These are phyloP conservation scores for Lathyrus tuberosus DNA, from an alignment of 306 rosid species.

Conservation along the genomic window DNA sequence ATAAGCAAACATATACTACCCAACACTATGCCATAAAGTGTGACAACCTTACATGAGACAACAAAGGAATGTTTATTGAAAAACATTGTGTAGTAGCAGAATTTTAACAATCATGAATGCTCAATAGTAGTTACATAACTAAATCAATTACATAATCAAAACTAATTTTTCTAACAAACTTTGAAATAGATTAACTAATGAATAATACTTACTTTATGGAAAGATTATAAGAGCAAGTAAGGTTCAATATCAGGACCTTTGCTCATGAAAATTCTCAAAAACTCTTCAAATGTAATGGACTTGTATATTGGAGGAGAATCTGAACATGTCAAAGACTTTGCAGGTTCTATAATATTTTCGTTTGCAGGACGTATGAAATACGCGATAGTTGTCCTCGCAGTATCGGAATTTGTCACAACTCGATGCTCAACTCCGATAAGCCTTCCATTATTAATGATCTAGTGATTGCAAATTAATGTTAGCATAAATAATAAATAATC, in stretches of 20 bases:
- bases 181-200: too few relatives aligned
- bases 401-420: conserved; percentile 57
- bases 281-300: conserved; percentile 50
- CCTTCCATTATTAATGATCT: conserved; percentile 68
- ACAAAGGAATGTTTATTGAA: too few relatives aligned
- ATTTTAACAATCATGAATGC: too few relatives aligned
- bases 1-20: too few relatives aligned
- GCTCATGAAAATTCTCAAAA: conserved; percentile 39
- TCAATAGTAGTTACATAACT: too few relatives aligned
- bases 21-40: too few relatives aligned
- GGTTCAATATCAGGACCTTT: conserved; percentile 40
- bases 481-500: background rate
- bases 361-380: conserved; percentile 59
- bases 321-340: conserved; percentile 44
- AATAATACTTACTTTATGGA: background rate
- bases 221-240: conserved; percentile 21
- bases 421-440: conserved; percentile 65
- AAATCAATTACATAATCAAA: too few relatives aligned
- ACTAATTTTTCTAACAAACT: too few relatives aligned
- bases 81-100: too few relatives aligned
- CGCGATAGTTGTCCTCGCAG: conserved; percentile 53
- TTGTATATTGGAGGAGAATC: conserved; percentile 42
- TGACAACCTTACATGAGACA: too few relatives aligned
- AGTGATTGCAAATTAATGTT: background rate
- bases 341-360: conserved; percentile 56